These are phyloP conservation scores for Scenedesmus sp. DNA, from an alignment of 163 green algal species.

Conservation along the genomic window DNA sequence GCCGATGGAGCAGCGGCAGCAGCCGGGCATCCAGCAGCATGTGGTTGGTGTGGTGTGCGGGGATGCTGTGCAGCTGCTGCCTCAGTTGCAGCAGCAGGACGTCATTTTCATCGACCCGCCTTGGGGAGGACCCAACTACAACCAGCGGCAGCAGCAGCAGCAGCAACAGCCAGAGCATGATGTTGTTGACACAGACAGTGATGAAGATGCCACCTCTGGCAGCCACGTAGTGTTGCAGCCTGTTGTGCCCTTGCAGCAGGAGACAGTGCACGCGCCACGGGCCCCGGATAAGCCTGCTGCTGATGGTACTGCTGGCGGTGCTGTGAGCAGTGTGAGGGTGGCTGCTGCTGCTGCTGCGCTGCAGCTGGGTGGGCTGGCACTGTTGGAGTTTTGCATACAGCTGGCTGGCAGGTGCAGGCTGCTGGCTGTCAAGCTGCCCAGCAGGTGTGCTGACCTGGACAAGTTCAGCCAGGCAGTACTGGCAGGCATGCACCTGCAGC, in stretches of 20 bases:
- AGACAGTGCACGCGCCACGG: not conserved
- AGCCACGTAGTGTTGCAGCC: not conserved
- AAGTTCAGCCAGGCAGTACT: not conserved
- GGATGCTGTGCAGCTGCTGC: conserved; percentile 43
- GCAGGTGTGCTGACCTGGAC: conserved; percentile 7
- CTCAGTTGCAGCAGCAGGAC: conserved; percentile 18
- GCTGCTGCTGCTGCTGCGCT: not conserved
- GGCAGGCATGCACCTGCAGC: not conserved
- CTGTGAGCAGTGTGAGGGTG: not conserved
- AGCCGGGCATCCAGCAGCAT: not conserved
- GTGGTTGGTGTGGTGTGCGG: conserved; percentile 34
- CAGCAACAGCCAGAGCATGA: not conserved
- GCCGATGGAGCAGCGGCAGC: conserved; percentile 7
- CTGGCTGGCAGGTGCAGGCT: not conserved
- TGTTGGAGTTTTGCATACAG: not conserved
- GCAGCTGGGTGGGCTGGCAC: not conserved
- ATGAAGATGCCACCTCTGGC: not conserved
- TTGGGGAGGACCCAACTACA: conserved; percentile 37
- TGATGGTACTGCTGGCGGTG: not conserved
- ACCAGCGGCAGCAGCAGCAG: conserved; percentile 25
- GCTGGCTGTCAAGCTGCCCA: conserved; percentile 43
- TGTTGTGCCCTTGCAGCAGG: not conserved
- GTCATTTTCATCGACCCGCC: conserved; percentile 28
- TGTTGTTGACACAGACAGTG: not conserved
- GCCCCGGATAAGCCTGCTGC: not conserved